Percentiles rank a stretch among this genome's conserved stretches.
These are phyloP conservation scores for Ophiostoma fasciatum DNA, from an alignment of 2,329 filamentous ascomycete genomes.

Conservation along the genomic window DNA sequence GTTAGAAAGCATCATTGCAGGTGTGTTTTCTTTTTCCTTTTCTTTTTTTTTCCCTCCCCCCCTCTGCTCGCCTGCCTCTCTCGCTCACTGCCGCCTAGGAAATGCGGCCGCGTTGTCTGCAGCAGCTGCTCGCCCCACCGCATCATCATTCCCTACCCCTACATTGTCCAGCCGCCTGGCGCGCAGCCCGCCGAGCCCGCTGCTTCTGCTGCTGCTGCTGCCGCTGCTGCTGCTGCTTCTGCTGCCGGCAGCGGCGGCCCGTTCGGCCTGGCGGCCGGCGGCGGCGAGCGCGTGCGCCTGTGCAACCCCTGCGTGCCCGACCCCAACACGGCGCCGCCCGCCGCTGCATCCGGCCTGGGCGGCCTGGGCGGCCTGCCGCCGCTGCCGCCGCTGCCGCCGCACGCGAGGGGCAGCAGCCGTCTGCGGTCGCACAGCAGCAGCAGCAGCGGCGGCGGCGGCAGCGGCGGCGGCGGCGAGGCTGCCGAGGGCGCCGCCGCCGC, in stretches of 20 bases:
- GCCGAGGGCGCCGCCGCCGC: too few relatives aligned
- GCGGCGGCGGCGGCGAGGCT: not conserved
- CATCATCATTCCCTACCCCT: conserved; percentile 87
- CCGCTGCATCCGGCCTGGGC: too few relatives aligned
- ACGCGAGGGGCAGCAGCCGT: too few relatives aligned
- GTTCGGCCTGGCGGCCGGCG: conserved; percentile 35
- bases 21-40: conserved; percentile 25
- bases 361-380: too few relatives aligned
- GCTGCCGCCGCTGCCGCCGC: too few relatives aligned
- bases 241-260: conserved; percentile 26
- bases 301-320: conserved; percentile 50
- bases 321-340: conserved; percentile 44
- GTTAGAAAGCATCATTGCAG: conserved; percentile 88
- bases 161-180: conserved; percentile 67
- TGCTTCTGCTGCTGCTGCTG: too few relatives aligned
- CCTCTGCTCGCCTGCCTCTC: not conserved
- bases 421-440: conserved; percentile 1
- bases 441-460: not conserved
- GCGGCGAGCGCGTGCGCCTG: conserved; percentile 42
- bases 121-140: conserved; percentile 80
- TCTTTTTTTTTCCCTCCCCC: not conserved
- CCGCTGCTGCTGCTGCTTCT: too few relatives aligned
- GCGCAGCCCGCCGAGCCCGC: too few relatives aligned
- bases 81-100: too few relatives aligned
- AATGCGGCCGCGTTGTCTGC: conserved; percentile 89